phyloP scores from a whole-genome alignment of 1,284 basidiomycete species.

The Heterobasidion irregulare region DNA sequence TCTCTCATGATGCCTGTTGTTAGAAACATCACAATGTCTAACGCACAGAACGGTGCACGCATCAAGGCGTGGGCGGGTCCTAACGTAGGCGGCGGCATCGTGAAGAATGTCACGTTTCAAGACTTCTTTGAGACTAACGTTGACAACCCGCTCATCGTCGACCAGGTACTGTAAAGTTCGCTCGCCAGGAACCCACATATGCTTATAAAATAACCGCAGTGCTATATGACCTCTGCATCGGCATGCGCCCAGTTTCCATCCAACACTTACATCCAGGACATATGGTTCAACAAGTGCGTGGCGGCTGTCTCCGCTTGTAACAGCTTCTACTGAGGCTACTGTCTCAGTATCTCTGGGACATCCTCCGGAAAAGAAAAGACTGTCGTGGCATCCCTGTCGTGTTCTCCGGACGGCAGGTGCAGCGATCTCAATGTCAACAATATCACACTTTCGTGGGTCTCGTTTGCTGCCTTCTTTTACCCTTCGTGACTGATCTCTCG shows the following conservation, averaged over 20 bases:
- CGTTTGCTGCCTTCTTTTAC: not conserved
- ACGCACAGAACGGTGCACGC: slow-evolving; percentile 40
- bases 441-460: slow-evolving; percentile 26
- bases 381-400: slow-evolving; percentile 46
- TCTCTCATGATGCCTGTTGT: not conserved
- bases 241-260: slow-evolving; percentile 25
- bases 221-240: slow-evolving; percentile 24
- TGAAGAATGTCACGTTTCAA: slow-evolving; percentile 31
- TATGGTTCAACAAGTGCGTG: slow-evolving; percentile 38
- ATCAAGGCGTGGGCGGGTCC: slow-evolving; percentile 38
- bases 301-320: not conserved
- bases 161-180: slow-evolving; percentile 18
- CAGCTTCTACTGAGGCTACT: not conserved
- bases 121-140: slow-evolving; percentile 29
- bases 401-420: slow-evolving; percentile 44
- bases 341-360: slow-evolving; percentile 45
- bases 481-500: not conserved
- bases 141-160: slow-evolving; percentile 35
- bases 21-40: slow-evolving; percentile 37
- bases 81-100: slow-evolving; percentile 23
- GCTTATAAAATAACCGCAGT: slow-evolving; percentile 15
- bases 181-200: not conserved
- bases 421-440: slow-evolving; percentile 40
- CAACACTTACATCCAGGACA: slow-evolving; percentile 36
- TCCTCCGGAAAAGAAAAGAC: slow-evolving; percentile 36